Percentiles rank a stretch among this genome's conserved stretches.
These are phyloP conservation scores for Penicillium sp. DNA, from an alignment of 2,329 filamentous ascomycete species.

Conservation along the genomic window DNA sequence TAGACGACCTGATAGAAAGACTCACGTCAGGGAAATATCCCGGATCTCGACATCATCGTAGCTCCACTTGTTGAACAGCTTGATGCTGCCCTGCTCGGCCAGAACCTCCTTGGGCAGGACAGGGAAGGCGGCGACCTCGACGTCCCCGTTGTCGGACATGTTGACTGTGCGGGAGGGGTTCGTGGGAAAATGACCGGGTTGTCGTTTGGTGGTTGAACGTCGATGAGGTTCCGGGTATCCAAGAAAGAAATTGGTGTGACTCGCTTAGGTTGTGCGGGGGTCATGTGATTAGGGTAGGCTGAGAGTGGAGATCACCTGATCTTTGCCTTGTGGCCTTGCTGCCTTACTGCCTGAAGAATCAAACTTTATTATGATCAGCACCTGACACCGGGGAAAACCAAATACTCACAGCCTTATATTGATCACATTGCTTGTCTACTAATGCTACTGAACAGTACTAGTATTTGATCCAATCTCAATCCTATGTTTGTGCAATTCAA, in stretches of 20 bases:
- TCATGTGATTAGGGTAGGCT: slow-evolving; percentile 35
- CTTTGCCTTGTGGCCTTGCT: slow-evolving; percentile 27
- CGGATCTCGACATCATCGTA: slow-evolving; percentile 99
- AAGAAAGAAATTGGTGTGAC: slow-evolving; percentile 40
- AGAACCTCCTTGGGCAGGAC: slow-evolving; percentile 92
- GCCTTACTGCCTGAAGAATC: neutral
- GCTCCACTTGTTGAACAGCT: slow-evolving; percentile 97
- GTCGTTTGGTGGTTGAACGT: slow-evolving; percentile 42
- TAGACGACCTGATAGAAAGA: slow-evolving; percentile 38
- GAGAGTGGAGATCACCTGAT: slow-evolving; percentile 4
- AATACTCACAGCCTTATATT: neutral
- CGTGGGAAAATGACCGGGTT: slow-evolving; percentile 41
- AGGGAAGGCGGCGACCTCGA: slow-evolving; percentile 77
- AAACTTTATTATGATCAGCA: neutral
- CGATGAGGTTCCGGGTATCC: slow-evolving; percentile 36
- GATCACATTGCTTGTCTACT: neutral
- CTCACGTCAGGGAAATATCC: slow-evolving; percentile 99
- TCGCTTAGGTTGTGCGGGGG: slow-evolving; percentile 45
- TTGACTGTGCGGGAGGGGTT: slow-evolving; percentile 51
- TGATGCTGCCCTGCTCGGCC: slow-evolving; percentile 84
- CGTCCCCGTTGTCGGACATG: slow-evolving; percentile 94
- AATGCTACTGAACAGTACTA: neutral
- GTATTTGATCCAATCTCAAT: neutral
- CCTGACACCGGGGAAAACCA: neutral
- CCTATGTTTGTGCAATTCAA: neutral